Conservation (phyloP, 2,329 filamentous ascomycete species). For the Apiospora malaysiana region DNA sequence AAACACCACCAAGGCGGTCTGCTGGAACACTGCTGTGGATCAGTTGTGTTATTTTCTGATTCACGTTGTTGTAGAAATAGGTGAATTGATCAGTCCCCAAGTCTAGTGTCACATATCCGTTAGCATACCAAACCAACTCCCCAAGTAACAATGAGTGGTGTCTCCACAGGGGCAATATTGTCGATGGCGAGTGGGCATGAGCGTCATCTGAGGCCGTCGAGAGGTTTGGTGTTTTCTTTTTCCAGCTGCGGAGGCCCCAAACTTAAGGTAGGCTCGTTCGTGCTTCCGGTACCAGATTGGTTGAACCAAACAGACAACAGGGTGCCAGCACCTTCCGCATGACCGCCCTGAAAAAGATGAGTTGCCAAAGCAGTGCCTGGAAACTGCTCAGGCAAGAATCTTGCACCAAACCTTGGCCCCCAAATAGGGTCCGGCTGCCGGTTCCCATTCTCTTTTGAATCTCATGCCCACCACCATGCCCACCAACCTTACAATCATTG, state of each 20-base stretch:
- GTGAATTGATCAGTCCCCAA: slow-evolving; percentile 80
- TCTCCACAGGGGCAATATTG: neutral
- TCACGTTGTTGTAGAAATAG: slow-evolving; percentile 61
- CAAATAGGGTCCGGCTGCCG: neutral
- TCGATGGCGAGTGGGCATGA: slow-evolving; percentile 4
- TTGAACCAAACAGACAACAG: neutral
- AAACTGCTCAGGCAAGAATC: neutral
- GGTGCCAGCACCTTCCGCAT: neutral
- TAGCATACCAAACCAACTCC: neutral
- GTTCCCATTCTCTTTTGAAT: neutral
- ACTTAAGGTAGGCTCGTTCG: neutral
- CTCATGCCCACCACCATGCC: slow-evolving; percentile 2
- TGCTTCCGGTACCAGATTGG: neutral
- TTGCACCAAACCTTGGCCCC: neutral
- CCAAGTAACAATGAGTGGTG: neutral
- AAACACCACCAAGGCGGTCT: slow-evolving; percentile 89
- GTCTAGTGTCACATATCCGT: neutral
- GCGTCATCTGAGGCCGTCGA: neutral
- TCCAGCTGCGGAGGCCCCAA: neutral
- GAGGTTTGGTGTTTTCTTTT: slow-evolving; percentile 25
- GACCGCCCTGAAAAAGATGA: neutral
- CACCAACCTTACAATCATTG: neutral
- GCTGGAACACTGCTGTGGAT: slow-evolving; percentile 84
- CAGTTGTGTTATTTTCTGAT: slow-evolving; percentile 64
- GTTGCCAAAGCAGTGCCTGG: no score